These are phyloP conservation scores for Penicillium diatomitis DNA, from an alignment of 495 filamentous ascomycete genomes.

Conservation along the genomic window DNA sequence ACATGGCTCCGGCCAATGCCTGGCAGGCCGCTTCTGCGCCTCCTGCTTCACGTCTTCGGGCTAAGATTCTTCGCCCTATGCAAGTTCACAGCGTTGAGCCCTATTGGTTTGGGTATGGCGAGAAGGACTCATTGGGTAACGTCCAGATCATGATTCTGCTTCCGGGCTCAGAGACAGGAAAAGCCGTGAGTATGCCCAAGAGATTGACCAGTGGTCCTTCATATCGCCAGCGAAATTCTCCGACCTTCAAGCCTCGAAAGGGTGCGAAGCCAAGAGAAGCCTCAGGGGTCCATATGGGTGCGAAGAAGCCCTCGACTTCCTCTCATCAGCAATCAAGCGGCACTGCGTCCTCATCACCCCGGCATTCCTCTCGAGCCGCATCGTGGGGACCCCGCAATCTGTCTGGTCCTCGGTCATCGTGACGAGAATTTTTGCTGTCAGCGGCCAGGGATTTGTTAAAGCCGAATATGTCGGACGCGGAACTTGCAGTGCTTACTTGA, in stretches of 20 bases:
- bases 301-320: conserved; percentile 21
- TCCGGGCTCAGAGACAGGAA: conserved; percentile 26
- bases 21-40: conserved; percentile 39
- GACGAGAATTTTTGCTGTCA: not conserved
- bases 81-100: conserved; percentile 33
- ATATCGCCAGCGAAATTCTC: conserved; percentile 19
- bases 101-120: conserved; percentile 22
- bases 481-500: too few species aligned
- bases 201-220: conserved; percentile 16
- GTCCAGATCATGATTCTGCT: conserved; percentile 24
- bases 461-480: too few species aligned
- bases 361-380: conserved; percentile 22
- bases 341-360: conserved; percentile 16
- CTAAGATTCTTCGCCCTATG: conserved; percentile 28
- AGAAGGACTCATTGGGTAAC: conserved; percentile 30
- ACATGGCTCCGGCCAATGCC: conserved; percentile 44
- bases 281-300: conserved; percentile 6
- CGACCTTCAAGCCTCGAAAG: conserved; percentile 28
- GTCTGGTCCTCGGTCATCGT: conserved; percentile 14
- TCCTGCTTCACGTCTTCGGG: conserved; percentile 22
- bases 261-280: conserved; percentile 26
- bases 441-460: not conserved
- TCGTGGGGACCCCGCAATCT: conserved; percentile 24
- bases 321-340: conserved; percentile 13
- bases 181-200: conserved; percentile 20